Conservation (phyloP, 257 asterid species). For the Fraxinus quadrangulata region DNA sequence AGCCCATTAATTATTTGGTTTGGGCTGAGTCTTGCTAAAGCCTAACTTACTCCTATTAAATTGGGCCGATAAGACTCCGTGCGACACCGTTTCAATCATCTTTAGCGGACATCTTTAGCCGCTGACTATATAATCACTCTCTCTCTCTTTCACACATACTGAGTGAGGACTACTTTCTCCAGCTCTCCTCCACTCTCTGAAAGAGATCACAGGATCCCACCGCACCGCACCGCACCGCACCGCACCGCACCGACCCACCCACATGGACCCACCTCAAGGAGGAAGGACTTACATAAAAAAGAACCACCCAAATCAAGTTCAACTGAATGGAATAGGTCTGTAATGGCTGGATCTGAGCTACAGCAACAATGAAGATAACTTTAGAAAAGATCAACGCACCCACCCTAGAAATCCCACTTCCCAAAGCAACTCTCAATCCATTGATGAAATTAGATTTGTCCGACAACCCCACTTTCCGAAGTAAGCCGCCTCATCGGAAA, state of each 20-base stretch:
- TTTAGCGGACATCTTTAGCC: too few relatives aligned
- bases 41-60: too few relatives aligned
- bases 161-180: background rate
- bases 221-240: background rate
- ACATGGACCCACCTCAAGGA: too few relatives aligned
- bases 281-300: too few relatives aligned
- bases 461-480: conserved; percentile 23
- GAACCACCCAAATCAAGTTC: too few relatives aligned
- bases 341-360: conserved; percentile 41
- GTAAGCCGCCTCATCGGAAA: conserved; percentile 44
- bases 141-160: background rate
- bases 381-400: conserved; percentile 5
- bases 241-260: too few relatives aligned
- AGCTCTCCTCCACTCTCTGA: conserved; percentile 12
- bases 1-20: too few relatives aligned
- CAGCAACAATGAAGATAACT: conserved; percentile 50
- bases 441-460: conserved; percentile 43
- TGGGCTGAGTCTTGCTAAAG: too few relatives aligned
- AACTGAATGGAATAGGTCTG: background rate
- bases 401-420: conserved; percentile 2
- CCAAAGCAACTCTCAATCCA: conserved; percentile 20
- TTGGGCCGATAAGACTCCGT: too few relatives aligned
- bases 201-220: conserved; percentile 21
- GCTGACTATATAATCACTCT: too few relatives aligned
- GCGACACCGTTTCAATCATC: too few relatives aligned